Conservation (phyloP, 2,329 filamentous ascomycete species). For the Hymenoscyphus fraxineus region DNA sequence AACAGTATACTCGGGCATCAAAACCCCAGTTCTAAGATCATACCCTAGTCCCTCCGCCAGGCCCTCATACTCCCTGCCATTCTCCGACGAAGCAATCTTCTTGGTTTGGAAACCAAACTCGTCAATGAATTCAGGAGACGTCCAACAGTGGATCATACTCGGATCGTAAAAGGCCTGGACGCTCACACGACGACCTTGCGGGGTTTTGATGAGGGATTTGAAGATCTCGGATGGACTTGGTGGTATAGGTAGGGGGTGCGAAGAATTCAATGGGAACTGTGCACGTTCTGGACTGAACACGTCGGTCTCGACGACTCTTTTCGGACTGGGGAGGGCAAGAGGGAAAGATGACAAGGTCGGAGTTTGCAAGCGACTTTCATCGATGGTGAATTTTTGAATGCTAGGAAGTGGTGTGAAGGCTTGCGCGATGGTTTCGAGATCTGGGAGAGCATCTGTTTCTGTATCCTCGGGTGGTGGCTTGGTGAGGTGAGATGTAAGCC, state of each 20-base stretch:
- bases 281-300: neutral
- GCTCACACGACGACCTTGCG: neutral
- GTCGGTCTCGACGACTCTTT: neutral
- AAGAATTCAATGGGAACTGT: neutral
- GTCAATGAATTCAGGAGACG: neutral
- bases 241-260: neutral
- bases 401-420: neutral
- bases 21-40: neutral
- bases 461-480: neutral
- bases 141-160: neutral
- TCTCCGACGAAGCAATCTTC: neutral
- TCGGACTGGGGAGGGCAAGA: neutral
- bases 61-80: neutral
- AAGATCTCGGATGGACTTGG: neutral
- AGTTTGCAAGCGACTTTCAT: neutral
- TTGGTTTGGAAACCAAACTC: neutral
- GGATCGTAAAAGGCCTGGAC: neutral
- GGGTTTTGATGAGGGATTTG: neutral
- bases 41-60: neutral
- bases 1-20: neutral
- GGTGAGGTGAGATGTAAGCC: neutral
- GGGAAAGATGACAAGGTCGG: neutral
- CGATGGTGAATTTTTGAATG: neutral
- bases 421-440: neutral
- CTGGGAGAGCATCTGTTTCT: neutral